Base-by-base conservation (phyloP, 2,329 filamentous ascomycete species). In the Simplicillium aogashimaense region DNA sequence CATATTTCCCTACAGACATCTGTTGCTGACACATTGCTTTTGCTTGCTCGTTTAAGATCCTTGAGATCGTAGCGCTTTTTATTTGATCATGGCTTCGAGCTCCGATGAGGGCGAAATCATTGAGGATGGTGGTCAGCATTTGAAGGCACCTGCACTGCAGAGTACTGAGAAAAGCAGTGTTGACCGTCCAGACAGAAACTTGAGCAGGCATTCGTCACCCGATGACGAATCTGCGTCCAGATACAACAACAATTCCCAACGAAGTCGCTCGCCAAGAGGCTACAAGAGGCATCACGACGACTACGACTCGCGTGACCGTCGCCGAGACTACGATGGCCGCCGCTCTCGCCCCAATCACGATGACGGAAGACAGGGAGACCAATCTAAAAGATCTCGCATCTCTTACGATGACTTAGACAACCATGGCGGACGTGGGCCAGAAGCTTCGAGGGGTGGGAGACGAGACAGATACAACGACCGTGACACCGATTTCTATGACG, bases 101-200 rank as follows among this genome's bases (percentile, higher is more conserved):
- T 86, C 84, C 57, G 86, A 86, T 64, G 86, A 94, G 66, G 86
- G 87, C 67, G 87, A 94, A 71, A 87, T 90, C 64, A 67, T 83
- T 61, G 85, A 89, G 66, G 76, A 76, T 66, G 72, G 74, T 65
- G 74, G 71, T 72, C 60, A 60, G 58, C 59, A 69, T 55, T 66
- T 65, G 63, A 92, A 92, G 86, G 86, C 86, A 92, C 85, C 83
- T 86, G 82, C 83, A 81, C 78, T 81, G 74, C 71, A 74, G 73
- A 74, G 74, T 64, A 67, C 76, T 74, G 78, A 81, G 76, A 75
- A 79, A 82, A 81, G 70, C 77, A 80, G 75, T 77, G 81, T 94
- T 94, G 85, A 94, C 86, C 84, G 83, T 78, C 79, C 73, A 74
- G 76, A 83, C 84, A 94, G 87, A 89, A 74, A 66, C 67, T 78